A percentile compares a stretch with the other conserved stretches of the same genome.
These are phyloP conservation scores for Sophora flavescens DNA, from an alignment of 306 rosid species.

Conservation along the genomic window DNA sequence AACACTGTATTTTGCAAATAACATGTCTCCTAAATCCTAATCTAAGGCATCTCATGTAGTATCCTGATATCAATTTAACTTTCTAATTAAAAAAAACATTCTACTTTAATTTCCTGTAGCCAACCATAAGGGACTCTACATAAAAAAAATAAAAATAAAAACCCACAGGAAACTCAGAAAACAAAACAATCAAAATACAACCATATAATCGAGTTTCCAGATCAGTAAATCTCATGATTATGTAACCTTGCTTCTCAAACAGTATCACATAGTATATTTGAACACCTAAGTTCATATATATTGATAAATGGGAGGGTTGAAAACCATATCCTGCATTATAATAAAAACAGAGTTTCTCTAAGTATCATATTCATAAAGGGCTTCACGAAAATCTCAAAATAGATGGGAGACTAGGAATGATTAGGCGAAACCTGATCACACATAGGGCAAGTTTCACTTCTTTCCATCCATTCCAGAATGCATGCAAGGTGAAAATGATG, in stretches of 20 bases:
- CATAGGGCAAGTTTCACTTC: constrained; percentile 89
- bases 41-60: neutral
- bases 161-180: constrained; percentile 35
- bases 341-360: constrained; percentile 14
- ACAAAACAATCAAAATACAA: constrained; percentile 39
- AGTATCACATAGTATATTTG: constrained; percentile 38
- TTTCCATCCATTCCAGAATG: constrained; percentile 98
- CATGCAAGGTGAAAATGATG: constrained; percentile 98
- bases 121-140: constrained; percentile 10
- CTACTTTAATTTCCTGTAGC: constrained; percentile 35
- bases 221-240: constrained; percentile 41
- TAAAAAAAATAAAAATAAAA: constrained; percentile 45
- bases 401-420: neutral
- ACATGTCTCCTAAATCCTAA: neutral
- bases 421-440: constrained; percentile 79
- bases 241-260: constrained; percentile 53
- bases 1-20: neutral
- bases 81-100: neutral
- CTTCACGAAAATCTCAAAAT: constrained; percentile 15
- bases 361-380: neutral
- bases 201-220: constrained; percentile 39
- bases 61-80: neutral
- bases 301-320: constrained; percentile 77
- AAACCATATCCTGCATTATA: constrained; percentile 76
- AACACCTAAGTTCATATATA: constrained; percentile 39